Percentiles rank a stretch among this genome's conserved stretches.
These are phyloP conservation scores for Colletotrichum simmondsii DNA, from an alignment of 2,329 filamentous ascomycete species.

Conservation along the genomic window DNA sequence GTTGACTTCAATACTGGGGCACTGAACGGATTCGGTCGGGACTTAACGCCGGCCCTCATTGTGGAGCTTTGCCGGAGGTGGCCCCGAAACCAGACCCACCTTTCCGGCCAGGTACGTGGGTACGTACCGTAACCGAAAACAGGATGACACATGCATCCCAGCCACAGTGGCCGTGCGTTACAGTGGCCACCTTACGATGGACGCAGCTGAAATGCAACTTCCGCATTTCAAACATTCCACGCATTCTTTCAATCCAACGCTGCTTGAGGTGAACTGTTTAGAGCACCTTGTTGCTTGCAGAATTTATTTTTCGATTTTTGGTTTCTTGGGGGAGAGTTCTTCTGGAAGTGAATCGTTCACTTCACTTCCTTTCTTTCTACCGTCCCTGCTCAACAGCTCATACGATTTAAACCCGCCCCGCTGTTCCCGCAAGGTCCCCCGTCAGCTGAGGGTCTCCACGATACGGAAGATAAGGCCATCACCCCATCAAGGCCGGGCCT, in stretches of 20 bases:
- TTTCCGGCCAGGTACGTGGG: neutral
- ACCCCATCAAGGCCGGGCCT: neutral
- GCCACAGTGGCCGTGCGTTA: conserved; percentile 15
- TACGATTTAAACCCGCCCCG: neutral
- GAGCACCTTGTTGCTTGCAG: neutral
- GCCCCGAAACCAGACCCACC: neutral
- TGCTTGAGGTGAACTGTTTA: neutral
- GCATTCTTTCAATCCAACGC: neutral
- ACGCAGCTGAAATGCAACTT: conserved; percentile 11
- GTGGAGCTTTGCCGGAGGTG: neutral
- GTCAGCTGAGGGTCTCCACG: conserved; percentile 10
- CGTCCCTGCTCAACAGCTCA: neutral
- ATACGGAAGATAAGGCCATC: conserved; percentile 8
- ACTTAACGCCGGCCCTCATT: neutral
- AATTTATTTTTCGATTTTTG: neutral
- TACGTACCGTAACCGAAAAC: neutral
- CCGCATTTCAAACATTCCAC: conserved; percentile 1
- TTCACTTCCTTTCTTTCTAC: neutral
- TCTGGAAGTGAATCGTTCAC: neutral
- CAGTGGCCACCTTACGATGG: conserved; percentile 17
- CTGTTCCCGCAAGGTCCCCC: conserved; percentile 4
- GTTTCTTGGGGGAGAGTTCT: neutral
- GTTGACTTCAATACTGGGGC: neutral
- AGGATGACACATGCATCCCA: conserved; percentile 3
- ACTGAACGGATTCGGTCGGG: neutral